A percentile compares a stretch with the other conserved stretches of the same genome.
Evolutionary conservation across 192 early-diverging fungal genomes (phyloP).

Genomic region (Coemansia sp.): DNA sequence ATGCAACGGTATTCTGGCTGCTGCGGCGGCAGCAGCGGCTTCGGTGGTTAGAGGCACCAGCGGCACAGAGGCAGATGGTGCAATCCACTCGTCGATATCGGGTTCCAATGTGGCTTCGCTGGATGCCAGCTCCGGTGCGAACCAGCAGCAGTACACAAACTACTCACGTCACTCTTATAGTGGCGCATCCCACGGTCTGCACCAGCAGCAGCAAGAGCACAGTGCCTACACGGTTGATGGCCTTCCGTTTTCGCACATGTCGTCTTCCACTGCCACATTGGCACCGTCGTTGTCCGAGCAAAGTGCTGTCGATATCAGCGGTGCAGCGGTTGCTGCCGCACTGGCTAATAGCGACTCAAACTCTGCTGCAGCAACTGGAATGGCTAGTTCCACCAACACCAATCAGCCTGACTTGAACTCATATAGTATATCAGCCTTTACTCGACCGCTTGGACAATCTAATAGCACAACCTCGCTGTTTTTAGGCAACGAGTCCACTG

Average conservation of each 20-base stretch:
- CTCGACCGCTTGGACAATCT: constrained; percentile 36
- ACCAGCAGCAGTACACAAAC: not conserved
- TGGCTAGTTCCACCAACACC: not conserved
- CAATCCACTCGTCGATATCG: not conserved
- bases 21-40: constrained; percentile 33
- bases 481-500: constrained; percentile 11
- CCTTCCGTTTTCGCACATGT: constrained; percentile 14
- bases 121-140: not conserved
- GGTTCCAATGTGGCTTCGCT: not conserved
- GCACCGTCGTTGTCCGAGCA: constrained; percentile 14
- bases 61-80: constrained; percentile 5
- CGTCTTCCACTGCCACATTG: constrained; percentile 5
- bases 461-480: constrained; percentile 33
- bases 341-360: not conserved
- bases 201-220: constrained; percentile 7
- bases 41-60: constrained; percentile 14
- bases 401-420: constrained; percentile 36
- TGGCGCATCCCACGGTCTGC: not conserved
- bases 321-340: constrained; percentile 9
- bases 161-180: constrained; percentile 6
- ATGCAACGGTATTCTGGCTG: constrained; percentile 22
- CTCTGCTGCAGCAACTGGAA: not conserved
- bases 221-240: constrained; percentile 14
- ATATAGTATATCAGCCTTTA: constrained; percentile 53
- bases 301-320: not conserved